Evolutionary conservation across 2,329 filamentous ascomycete genomes (phyloP).

Genomic region (Dactylellina drechsleri): DNA sequence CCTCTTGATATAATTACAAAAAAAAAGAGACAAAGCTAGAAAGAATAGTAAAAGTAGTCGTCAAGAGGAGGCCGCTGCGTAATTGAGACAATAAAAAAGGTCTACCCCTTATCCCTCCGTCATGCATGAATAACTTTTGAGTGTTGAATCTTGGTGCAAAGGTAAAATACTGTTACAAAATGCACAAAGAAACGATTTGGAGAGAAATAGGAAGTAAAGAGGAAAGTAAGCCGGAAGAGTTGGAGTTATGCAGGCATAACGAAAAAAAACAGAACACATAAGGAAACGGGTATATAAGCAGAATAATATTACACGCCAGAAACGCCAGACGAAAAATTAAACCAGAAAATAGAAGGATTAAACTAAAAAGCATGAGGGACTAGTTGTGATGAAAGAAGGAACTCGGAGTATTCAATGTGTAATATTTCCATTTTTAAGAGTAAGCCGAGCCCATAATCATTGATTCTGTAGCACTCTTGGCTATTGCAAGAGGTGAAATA

Average conservation of each 20-base stretch:
- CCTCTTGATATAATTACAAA: constrained; percentile 50
- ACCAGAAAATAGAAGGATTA: not conserved
- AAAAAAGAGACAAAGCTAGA: constrained; percentile 12
- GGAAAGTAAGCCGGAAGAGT: not conserved
- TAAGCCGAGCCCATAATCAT: no score
- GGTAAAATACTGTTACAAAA: constrained; percentile 15
- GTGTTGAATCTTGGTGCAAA: constrained; percentile 4
- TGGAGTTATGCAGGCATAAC: not conserved
- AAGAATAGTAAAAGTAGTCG: no score
- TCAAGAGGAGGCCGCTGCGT: not conserved
- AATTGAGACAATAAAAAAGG: not conserved
- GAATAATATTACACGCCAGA: constrained; percentile 26
- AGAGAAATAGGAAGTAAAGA: not conserved
- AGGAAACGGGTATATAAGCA: constrained; percentile 53
- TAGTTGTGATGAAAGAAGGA: constrained; percentile 8
- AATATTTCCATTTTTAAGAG: no score
- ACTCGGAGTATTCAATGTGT: not conserved
- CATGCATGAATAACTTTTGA: constrained; percentile 25
- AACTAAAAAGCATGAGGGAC: not conserved
- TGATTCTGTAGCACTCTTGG: no score
- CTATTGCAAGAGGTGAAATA: no score
- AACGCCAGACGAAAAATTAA: constrained; percentile 22
- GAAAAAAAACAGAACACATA: not conserved
- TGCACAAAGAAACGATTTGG: constrained; percentile 1
- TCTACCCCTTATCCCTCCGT: not conserved